Evolutionary conservation across 768 basidiomycete species (phyloP).

Genomic region (Xerocomellus intermedius): DNA sequence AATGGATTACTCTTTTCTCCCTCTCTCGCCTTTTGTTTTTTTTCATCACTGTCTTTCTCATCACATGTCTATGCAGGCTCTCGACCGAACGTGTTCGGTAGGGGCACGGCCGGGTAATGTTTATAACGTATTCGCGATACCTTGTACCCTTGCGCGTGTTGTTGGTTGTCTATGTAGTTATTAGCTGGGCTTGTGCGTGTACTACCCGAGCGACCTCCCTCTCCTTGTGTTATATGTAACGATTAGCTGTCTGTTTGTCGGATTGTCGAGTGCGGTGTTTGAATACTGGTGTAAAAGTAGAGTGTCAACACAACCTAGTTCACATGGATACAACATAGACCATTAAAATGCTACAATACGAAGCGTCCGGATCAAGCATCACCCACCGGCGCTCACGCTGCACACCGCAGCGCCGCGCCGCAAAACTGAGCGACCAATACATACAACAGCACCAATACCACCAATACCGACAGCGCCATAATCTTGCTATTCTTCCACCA

Average conservation of each 20-base stretch:
- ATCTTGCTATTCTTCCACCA: slow-evolving; percentile 86
- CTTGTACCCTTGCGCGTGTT: slow-evolving; percentile 12
- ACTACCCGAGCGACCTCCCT: slow-evolving; percentile 7
- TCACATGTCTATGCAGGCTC: slow-evolving; percentile 13
- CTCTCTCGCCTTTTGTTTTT: too few species aligned
- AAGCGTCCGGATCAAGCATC: neutral
- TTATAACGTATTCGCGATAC: slow-evolving; percentile 26
- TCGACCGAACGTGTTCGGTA: slow-evolving; percentile 5
- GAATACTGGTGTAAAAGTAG: neutral
- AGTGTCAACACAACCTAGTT: neutral
- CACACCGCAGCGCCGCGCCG: slow-evolving; percentile 75
- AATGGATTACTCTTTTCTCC: neutral
- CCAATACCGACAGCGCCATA: slow-evolving; percentile 62
- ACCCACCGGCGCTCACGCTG: slow-evolving; percentile 8
- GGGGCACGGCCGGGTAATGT: slow-evolving; percentile 5
- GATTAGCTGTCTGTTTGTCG: neutral
- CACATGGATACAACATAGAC: slow-evolving; percentile 10
- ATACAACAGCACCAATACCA: slow-evolving; percentile 76
- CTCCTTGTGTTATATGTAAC: slow-evolving; percentile 17
- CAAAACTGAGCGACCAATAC: slow-evolving; percentile 88
- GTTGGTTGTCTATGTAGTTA: slow-evolving; percentile 5
- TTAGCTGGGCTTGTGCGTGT: slow-evolving; percentile 6
- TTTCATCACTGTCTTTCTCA: neutral
- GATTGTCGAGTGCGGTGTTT: neutral
- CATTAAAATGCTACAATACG: slow-evolving; percentile 9